Evolutionary conservation across 2,329 filamentous ascomycete genomes (phyloP).

Genomic region (Dryadomyces quercivorus): DNA sequence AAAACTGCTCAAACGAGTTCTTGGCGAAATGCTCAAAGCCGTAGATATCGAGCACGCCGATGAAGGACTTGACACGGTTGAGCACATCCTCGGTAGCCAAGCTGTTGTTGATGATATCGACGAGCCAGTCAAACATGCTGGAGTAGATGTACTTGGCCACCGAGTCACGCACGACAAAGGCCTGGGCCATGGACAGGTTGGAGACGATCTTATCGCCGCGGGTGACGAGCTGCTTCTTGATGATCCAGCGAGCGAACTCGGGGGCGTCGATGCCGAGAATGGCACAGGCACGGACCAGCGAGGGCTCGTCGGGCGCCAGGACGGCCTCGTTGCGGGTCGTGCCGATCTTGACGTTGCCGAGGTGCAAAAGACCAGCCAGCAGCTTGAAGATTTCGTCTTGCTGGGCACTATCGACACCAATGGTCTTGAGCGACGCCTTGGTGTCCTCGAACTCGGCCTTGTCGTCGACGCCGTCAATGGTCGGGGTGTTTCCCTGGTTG

Average conservation of each 20-base stretch:
- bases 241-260: conserved; percentile 94
- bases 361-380: conserved; percentile 79
- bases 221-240: conserved; percentile 96
- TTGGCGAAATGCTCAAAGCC: conserved; percentile 99
- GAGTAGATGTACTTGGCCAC: conserved; percentile 99
- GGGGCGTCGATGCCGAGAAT: conserved; percentile 78
- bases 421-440: conserved; percentile 72
- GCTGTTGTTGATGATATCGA: conserved; percentile 90
- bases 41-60: conserved; percentile 98
- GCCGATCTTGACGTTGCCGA: conserved; percentile 94
- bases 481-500: conserved; percentile 84
- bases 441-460: conserved; percentile 88
- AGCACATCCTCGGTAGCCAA: conserved; percentile 83
- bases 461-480: conserved; percentile 91
- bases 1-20: conserved; percentile 99
- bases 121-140: conserved; percentile 95
- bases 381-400: conserved; percentile 83
- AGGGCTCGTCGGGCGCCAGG: conserved; percentile 67
- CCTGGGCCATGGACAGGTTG: conserved; percentile 86
- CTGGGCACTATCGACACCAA: conserved; percentile 64
- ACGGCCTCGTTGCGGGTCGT: conserved; percentile 81
- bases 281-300: conserved; percentile 66
- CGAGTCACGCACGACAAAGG: conserved; percentile 87
- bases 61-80: conserved; percentile 74
- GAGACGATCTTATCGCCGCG: conserved; percentile 96